Percentiles rank a stretch among this genome's conserved stretches.
Evolutionary conservation across 805 yeast genomes (phyloP).

Genomic region (Yarrowia alimentaria): DNA sequence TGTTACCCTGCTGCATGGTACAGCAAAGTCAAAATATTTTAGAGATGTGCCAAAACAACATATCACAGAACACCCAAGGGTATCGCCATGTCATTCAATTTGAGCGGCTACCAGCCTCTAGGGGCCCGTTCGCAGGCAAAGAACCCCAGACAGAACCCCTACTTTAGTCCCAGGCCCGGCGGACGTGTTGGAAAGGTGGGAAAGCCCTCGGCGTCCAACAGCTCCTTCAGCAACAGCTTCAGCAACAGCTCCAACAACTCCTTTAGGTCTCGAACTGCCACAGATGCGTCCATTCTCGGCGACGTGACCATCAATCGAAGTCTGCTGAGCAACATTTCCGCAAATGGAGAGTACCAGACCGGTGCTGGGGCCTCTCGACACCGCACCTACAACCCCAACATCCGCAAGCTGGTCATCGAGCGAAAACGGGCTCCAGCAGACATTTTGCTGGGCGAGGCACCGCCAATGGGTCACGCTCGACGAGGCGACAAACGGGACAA

Average conservation of each 20-base stretch:
- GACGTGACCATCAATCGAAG: constrained; percentile 10
- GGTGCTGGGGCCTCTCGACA: constrained; percentile 20
- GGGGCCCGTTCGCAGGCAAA: constrained; percentile 17
- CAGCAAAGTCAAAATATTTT: constrained; percentile 13
- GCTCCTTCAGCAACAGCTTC: background rate
- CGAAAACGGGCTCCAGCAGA: constrained; percentile 11
- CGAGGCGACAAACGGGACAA: constrained; percentile 1
- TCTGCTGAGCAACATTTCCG: constrained; percentile 19
- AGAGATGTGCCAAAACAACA: background rate
- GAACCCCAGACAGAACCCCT: background rate
- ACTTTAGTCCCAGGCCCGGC: too few species aligned
- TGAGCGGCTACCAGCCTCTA: constrained; percentile 11
- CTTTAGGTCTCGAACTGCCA: too few species aligned
- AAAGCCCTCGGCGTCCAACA: background rate
- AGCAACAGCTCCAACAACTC: background rate
- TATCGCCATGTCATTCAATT: constrained; percentile 14
- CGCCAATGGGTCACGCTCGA: background rate
- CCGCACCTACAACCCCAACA: constrained; percentile 18
- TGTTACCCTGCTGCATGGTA: constrained; percentile 10
- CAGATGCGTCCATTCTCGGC: constrained; percentile 21
- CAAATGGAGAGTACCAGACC: constrained; percentile 1
- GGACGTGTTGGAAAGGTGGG: too few species aligned
- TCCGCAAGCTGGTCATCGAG: constrained; percentile 19
- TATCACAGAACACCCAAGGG: background rate
- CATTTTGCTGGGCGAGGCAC: constrained; percentile 13